Base-by-base conservation (phyloP, 768 basidiomycete genomes). In the Psilocybe azurescens region DNA sequence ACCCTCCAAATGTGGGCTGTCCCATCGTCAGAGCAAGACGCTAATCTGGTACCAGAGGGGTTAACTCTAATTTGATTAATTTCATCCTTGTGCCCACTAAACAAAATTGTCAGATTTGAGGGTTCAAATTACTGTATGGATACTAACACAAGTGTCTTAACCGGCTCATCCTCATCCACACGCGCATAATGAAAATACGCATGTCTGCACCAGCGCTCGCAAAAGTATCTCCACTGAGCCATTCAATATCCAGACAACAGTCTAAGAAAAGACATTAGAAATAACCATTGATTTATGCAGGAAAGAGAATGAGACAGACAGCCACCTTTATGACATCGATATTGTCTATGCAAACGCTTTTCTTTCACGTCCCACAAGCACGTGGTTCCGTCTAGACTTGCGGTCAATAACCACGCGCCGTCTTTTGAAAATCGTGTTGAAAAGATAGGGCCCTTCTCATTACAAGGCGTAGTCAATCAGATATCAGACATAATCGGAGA, bases 181-280 rank as follows among this genome's bases (percentile, higher is more conserved):
- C 73, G 53, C 82, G 80, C 76, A 88, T 81, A 9, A 94, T 80
- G 57, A 86, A 82, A 48, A 93, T 83, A 20, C 80, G 70, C 41
- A 79, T 78, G 72, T 94, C 91, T 16, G 90, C 88, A 41, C 91
- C 90, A 67, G 88, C 89, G 53, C 85, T 91, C 29, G 85, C 89
- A 66, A 93, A 94, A 2, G 81, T 83, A 20, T 82, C 80, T 16
- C 91, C 87, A 57, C 86, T 83, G 16, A 94, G 65, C 93, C 93
- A 94, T 59, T 91, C 91, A 10, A 90, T 83, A 69, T 94, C 93
- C 69, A 94, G 73, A 72, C 91, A 93, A 68, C 90, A 91, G 71
- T 87, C 91, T 89, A 63, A 56, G 16, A 20, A 29, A 48, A 33
- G 52, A 47, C 36, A 49, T 67, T n/a, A 58, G 57, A 16, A 57